Conservation (phyloP, 306 rosid species). For the Mucuna pruriens region DNA sequence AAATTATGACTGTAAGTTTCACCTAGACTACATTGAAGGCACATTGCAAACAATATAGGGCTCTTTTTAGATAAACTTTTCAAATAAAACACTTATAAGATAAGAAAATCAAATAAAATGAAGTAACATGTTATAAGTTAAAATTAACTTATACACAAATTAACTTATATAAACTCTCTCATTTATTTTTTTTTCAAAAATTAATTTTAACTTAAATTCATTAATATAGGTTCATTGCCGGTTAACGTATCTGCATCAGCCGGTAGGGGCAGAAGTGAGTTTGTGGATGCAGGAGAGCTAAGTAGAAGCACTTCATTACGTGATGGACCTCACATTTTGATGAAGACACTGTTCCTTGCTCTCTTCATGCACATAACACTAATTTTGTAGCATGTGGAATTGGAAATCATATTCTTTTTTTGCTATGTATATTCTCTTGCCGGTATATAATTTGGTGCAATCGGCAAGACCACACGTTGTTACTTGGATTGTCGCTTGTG, state of each 20-base stretch:
- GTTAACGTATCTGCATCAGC: slow-evolving; percentile 79
- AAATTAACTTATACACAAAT: too few species aligned
- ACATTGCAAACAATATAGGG: neutral
- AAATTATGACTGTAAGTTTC: slow-evolving; percentile 87
- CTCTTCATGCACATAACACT: slow-evolving; percentile 43
- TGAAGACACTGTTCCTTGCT: slow-evolving; percentile 40
- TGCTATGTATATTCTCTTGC: slow-evolving; percentile 41
- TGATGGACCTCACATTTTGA: slow-evolving; percentile 38
- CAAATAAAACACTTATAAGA: too few species aligned
- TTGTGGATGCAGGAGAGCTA: slow-evolving; percentile 60
- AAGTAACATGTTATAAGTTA: too few species aligned
- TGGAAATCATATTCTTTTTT: slow-evolving; percentile 27
- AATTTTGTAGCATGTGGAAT: slow-evolving; percentile 44
- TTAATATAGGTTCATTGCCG: slow-evolving; percentile 63
- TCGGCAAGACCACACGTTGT: slow-evolving; percentile 34
- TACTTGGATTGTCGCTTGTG: slow-evolving; percentile 40
- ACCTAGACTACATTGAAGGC: slow-evolving; percentile 7
- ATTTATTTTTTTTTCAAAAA: too few species aligned
- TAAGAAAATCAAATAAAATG: too few species aligned
- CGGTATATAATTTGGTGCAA: slow-evolving; percentile 41
- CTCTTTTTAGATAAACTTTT: too few species aligned
- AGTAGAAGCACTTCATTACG: slow-evolving; percentile 48
- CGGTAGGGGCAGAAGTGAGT: slow-evolving; percentile 71
- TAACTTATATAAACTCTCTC: too few species aligned
- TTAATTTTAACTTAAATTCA: too few species aligned